Evolutionary conservation across 768 basidiomycete species (phyloP), one percentile per base, ranked within the genome.

Genomic region (Collybia sp.): DNA sequence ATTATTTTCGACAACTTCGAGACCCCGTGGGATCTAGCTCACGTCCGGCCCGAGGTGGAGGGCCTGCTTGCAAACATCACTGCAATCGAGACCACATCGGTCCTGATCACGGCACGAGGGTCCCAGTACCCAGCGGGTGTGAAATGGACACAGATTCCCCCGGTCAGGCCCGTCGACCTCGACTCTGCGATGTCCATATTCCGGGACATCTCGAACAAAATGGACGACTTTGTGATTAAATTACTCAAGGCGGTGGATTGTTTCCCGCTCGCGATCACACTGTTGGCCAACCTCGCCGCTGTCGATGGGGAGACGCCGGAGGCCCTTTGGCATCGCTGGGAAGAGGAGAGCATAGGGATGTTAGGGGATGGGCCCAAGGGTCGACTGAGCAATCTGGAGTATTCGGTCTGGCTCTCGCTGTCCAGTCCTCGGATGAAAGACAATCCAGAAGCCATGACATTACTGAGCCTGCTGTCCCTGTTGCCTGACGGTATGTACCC

Each of bases 1-100:
- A 32, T 68, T 33, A 53, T 61, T 12, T 45, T 67, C 6, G 66
- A 67, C 43, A 67, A 67, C 42, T 59, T 67, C 8, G 66, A 68
- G 48, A 64, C 63, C 2, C 54, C 58, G 1, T 68, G 64, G 65
- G 62, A 64, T 33, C 46, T 57, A 2, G 45, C 53, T 13, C 42
- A 50, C 5, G 56, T 50, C 19, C 57, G 58, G 8, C 46, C 57
- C 2, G 57, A 53, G 1, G 48, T 62, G 1, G 66, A 67, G 49
- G 31, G 25, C 2, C 40, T 65, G 6, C 49, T 67, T 6, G 38
- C 43, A 12, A 51, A 60, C 13, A 45, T 64, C 1, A 52, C 54
- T 5, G 46, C 53, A 3, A 45, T 63, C 18, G 12, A 33, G 1
- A 54, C 48, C 9, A 42, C 61, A 2, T 51, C 58, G 2, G 42